phyloP scores from a whole-genome alignment of 345 rosid species.

The Populus euphratica region DNA sequence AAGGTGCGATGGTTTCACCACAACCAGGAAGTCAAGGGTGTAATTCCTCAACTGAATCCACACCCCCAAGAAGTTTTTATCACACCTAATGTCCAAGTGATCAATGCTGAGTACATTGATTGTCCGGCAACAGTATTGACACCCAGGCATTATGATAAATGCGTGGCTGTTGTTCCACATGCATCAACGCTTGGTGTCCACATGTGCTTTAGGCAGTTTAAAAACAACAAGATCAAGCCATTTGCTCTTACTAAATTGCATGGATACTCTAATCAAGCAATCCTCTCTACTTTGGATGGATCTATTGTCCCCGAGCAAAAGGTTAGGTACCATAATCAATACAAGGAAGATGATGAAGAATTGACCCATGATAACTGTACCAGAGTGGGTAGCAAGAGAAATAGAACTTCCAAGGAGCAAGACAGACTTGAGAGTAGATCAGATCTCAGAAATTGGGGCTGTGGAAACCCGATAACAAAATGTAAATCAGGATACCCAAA shows the following conservation, averaged over 20 bases:
- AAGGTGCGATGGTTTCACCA: constrained; percentile 97
- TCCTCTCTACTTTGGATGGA: constrained; percentile 57
- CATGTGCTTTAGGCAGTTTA: constrained; percentile 80
- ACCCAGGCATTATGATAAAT: constrained; percentile 70
- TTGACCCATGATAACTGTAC: constrained; percentile 24
- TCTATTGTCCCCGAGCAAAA: background rate
- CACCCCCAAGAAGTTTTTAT: constrained; percentile 94
- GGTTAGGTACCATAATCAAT: constrained; percentile 26
- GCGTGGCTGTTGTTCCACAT: constrained; percentile 57
- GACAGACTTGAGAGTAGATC: background rate
- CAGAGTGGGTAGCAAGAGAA: background rate
- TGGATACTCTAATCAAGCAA: constrained; percentile 80
- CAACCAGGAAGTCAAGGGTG: constrained; percentile 82
- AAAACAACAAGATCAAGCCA: constrained; percentile 69
- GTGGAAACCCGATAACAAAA: background rate
- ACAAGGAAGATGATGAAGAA: constrained; percentile 53
- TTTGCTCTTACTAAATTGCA: constrained; percentile 80
- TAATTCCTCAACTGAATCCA: constrained; percentile 58
- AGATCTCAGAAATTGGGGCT: background rate
- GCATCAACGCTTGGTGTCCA: constrained; percentile 57
- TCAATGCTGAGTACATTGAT: constrained; percentile 93
- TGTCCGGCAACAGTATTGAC: constrained; percentile 83
- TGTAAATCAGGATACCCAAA: constrained; percentile 34
- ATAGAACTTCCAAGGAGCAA: background rate
- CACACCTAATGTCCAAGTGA: constrained; percentile 87